These are phyloP conservation scores for Posidonia australis DNA, from an alignment of 106 monocot species.

Conservation along the genomic window DNA sequence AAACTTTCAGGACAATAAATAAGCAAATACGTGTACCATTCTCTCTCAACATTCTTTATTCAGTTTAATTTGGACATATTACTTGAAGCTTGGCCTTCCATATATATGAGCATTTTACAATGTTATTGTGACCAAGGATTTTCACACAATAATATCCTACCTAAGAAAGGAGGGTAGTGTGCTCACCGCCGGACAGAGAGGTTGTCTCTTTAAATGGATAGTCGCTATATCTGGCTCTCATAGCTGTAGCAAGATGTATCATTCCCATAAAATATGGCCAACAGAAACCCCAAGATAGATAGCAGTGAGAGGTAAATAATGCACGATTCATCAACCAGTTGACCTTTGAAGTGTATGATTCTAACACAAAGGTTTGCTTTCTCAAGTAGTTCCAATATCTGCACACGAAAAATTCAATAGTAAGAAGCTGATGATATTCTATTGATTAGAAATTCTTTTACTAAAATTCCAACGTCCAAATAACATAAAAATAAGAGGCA, in stretches of 20 bases:
- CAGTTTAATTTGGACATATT: neutral
- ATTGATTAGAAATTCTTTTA: neutral
- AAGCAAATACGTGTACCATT: neutral
- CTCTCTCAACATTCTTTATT: neutral
- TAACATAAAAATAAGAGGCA: neutral
- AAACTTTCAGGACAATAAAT: neutral
- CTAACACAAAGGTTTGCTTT: constrained; percentile 98
- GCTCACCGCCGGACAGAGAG: constrained; percentile 50
- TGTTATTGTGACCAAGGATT: too few species aligned
- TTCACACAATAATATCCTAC: neutral
- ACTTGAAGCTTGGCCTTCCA: too few species aligned
- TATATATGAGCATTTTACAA: too few species aligned
- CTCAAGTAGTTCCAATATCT: constrained; percentile 99
- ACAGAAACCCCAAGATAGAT: constrained; percentile 92
- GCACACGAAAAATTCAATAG: constrained; percentile 2
- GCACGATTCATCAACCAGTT: constrained; percentile 99
- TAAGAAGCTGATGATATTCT: neutral
- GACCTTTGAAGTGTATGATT: constrained; percentile 81
- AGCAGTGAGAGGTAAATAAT: constrained; percentile 69
- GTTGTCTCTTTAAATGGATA: constrained; percentile 32
- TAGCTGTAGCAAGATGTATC: constrained; percentile 55
- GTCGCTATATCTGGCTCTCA: constrained; percentile 51
- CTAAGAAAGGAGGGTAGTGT: neutral
- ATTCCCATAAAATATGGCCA: constrained; percentile 76
- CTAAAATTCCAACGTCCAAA: neutral